Evolutionary conservation across 2,329 filamentous ascomycete genomes (phyloP), one percentile per base, ranked within the genome.

Genomic region (Nemania sp.): DNA sequence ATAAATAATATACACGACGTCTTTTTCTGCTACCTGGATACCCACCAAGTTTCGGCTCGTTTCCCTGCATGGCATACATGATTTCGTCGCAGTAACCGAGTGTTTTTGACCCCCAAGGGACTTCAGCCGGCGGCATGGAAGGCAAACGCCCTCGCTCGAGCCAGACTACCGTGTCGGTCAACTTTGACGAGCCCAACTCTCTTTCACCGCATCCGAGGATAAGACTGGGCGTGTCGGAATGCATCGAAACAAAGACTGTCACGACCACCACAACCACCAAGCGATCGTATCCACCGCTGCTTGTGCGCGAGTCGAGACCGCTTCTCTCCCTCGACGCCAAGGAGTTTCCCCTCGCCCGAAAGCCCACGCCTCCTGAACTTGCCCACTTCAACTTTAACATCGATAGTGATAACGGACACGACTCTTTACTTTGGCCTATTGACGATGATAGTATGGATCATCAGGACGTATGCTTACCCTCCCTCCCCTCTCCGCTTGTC

Each of bases 211-310:
- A 83, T 81, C 73, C 80, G 7, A 77, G 78, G 38, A 76, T 84
- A 62, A 86, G 88, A 74, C 86, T 90, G 72, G 86, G 88, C 70
- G 82, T 90, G 54, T 87, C 87, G 68, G 88, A 90, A 74, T 90
- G 88, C 72, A 87, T 90, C 75, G 89, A 90, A 80, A 90, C 88
- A 18, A 90, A 88, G 78, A 90, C 88, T 11, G 89, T 97, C 70
- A 97, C 94, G 1, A 98, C 95, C 0, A 98, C 94, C 0, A 98
- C 94, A 0, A 97, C 93, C 0, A 97, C 94, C 1, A 93, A 93
- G 72, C 90, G 79, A 86, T 93, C 80, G 80, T 97, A 96, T 73
- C 94, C 95, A 54, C 93, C 93, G n/a, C 84, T 98, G 66, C 85
- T 93, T 64, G 89, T 97, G 73, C 90, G 89, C 72, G 88, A 92